A percentile compares a stretch with the other conserved stretches of the same genome.
These are phyloP conservation scores for Evansstolkia leycettana DNA, from an alignment of 495 filamentous ascomycete species.

Conservation along the genomic window DNA sequence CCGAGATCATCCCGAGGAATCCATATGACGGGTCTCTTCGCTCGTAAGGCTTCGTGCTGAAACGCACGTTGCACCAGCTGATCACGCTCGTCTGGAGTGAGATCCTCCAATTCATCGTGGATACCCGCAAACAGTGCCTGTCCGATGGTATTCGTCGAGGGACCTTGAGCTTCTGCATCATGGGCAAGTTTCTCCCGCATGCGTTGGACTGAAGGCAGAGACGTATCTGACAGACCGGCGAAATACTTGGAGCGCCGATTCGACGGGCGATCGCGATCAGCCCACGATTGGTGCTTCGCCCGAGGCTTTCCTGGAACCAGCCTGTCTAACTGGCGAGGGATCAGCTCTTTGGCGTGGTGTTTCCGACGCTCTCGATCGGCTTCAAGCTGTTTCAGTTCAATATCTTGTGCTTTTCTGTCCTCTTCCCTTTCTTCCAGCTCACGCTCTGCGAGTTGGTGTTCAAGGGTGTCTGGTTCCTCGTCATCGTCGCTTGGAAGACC, in stretches of 20 bases:
- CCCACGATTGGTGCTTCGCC: slow-evolving; percentile 27
- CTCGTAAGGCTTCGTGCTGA: slow-evolving; percentile 77
- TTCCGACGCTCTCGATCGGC: slow-evolving; percentile 11
- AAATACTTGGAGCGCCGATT: slow-evolving; percentile 32
- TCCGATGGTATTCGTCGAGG: slow-evolving; percentile 40
- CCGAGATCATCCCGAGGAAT: slow-evolving; percentile 88
- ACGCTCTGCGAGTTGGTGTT: slow-evolving; percentile 33
- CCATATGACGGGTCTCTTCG: slow-evolving; percentile 82
- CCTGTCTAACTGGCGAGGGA: background rate
- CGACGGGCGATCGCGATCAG: slow-evolving; percentile 22
- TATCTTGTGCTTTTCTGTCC: slow-evolving; percentile 33
- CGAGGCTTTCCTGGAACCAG: slow-evolving; percentile 10
- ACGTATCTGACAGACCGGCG: slow-evolving; percentile 16
- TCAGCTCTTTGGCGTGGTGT: slow-evolving; percentile 1
- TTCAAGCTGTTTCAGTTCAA: slow-evolving; percentile 49
- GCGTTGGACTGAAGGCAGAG: slow-evolving; percentile 19
- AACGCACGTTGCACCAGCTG: slow-evolving; percentile 79
- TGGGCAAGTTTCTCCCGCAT: slow-evolving; percentile 26
- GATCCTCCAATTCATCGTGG: slow-evolving; percentile 85
- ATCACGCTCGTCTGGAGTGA: slow-evolving; percentile 85
- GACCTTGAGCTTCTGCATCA: slow-evolving; percentile 57
- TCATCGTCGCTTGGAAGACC: slow-evolving; percentile 20
- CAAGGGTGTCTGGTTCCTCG: slow-evolving; percentile 21
- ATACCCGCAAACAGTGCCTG: slow-evolving; percentile 75
- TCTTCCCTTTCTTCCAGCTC: slow-evolving; percentile 23